Evolutionary conservation across 176 grass and related monocot genomes (phyloP).

Genomic region (Secale cereale): DNA sequence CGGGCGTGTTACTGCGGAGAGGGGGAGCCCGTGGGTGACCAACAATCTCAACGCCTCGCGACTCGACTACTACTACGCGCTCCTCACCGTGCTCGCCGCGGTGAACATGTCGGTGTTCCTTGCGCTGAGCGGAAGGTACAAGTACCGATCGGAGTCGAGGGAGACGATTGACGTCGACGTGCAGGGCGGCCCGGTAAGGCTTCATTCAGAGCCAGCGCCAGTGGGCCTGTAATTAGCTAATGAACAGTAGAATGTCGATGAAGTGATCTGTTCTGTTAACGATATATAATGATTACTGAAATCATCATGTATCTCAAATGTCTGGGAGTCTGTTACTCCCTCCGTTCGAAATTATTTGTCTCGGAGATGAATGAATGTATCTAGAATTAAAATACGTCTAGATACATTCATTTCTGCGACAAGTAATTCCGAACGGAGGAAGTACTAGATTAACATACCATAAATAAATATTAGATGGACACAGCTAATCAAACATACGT

Average conservation of each 20-base stretch:
- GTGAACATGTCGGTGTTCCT: slow-evolving; percentile 53
- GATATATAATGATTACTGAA: no score
- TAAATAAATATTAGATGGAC: no score
- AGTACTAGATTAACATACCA: no score
- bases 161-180: slow-evolving; percentile 17
- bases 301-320: no score
- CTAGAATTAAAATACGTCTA: no score
- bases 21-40: slow-evolving; percentile 49
- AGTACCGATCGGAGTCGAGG: slow-evolving; percentile 36
- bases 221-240: not conserved
- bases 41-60: slow-evolving; percentile 74
- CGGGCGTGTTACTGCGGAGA: slow-evolving; percentile 24
- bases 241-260: not conserved
- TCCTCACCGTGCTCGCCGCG: slow-evolving; percentile 42
- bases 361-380: no score
- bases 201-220: not conserved
- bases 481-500: no score
- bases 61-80: slow-evolving; percentile 75
- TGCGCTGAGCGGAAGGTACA: slow-evolving; percentile 36
- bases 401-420: no score
- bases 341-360: no score
- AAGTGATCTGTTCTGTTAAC: not conserved
- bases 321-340: no score
- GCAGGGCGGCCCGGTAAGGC: not conserved
- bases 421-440: no score